These are phyloP conservation scores for Epichloe typhina DNA, from an alignment of 2,329 filamentous ascomycete genomes.

Conservation along the genomic window DNA sequence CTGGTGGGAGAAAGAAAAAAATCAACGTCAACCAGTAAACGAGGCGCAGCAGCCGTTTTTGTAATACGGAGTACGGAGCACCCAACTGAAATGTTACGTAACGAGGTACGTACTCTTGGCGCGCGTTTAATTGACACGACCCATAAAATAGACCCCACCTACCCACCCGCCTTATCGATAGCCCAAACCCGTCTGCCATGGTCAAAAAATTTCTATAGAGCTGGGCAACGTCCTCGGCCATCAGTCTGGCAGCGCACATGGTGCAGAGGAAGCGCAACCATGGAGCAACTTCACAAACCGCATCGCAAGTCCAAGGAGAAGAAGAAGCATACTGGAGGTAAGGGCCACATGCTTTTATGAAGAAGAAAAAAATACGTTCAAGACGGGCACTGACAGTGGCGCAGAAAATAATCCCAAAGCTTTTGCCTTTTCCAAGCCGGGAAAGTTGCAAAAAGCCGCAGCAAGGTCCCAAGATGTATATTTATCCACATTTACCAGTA, in stretches of 20 bases:
- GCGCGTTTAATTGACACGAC: not conserved
- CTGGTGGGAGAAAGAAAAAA: too few species aligned
- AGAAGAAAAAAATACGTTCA: not conserved
- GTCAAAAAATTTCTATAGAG: conserved; percentile 3
- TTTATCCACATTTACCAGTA: not conserved
- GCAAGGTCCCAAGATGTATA: conserved; percentile 58
- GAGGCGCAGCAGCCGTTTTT: too few species aligned
- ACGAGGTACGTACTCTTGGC: not conserved
- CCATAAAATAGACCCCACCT: not conserved
- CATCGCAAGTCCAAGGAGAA: conserved; percentile 85
- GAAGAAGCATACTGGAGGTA: conserved; percentile 52
- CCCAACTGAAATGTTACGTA: too few species aligned
- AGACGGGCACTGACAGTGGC: conserved; percentile 7
- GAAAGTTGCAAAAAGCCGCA: conserved; percentile 63
- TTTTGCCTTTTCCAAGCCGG: conserved; percentile 73
- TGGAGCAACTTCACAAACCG: conserved; percentile 75
- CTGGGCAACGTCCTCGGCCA: not conserved
- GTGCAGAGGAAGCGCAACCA: conserved; percentile 20
- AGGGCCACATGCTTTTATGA: conserved; percentile 2
- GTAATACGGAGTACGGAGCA: too few species aligned
- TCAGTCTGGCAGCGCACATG: conserved; percentile 1
- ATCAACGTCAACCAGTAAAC: too few species aligned
- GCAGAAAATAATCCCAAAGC: conserved; percentile 75
- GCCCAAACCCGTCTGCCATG: not conserved
- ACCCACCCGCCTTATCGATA: conserved; percentile 3